Conservation (phyloP, 108 stramenopile genomes). For the Cyclostephanos tholiformis region DNA sequence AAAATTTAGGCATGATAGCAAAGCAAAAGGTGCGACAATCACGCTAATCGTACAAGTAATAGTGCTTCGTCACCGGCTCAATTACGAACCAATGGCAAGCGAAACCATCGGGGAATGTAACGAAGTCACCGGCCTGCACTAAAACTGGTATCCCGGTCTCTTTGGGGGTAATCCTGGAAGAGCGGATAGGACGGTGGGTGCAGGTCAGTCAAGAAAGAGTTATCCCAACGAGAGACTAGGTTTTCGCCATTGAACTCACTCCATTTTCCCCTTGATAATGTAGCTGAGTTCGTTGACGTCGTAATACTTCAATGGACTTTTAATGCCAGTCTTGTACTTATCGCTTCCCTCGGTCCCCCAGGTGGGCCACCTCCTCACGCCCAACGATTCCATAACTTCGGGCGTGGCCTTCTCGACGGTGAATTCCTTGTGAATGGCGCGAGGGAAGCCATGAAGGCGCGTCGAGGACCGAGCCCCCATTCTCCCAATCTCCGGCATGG, state of each 20-base stretch:
- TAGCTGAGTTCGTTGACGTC: background rate
- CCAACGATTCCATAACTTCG: background rate
- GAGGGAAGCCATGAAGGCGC: background rate
- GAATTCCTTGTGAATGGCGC: background rate
- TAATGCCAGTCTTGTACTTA: background rate
- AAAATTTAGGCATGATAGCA: no score
- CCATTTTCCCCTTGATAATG: background rate
- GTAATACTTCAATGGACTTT: background rate
- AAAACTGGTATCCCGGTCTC: background rate
- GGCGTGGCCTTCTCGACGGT: background rate
- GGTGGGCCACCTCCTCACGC: background rate
- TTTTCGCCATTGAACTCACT: no score
- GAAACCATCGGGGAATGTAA: background rate
- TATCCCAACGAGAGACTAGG: no score
- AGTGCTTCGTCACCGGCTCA: background rate
- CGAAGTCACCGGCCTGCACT: background rate
- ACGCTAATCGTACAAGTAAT: background rate
- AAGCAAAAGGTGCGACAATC: no score
- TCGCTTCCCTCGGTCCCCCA: background rate
- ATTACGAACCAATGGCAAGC: background rate
- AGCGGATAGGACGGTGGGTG: no score
- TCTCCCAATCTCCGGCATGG: background rate
- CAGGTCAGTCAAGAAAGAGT: background rate
- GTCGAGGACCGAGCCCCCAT: background rate
- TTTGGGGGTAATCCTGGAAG: background rate